phyloP scores from a whole-genome alignment of 2,329 filamentous ascomycete genomes.

The Alternaria angustiovoidea region DNA sequence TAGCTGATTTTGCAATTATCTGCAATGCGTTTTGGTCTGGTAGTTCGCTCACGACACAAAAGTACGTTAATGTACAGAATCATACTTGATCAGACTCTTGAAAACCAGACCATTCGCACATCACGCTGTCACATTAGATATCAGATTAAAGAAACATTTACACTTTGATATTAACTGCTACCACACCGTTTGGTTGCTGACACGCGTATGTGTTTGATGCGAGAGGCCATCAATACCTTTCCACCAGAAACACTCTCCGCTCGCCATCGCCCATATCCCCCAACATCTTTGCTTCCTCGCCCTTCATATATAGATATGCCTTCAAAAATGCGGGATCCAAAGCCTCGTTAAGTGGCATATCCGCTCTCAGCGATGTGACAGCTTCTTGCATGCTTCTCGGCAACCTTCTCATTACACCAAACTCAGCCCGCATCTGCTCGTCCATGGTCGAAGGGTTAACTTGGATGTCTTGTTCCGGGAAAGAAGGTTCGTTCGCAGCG shows the following conservation, averaged over 20 bases:
- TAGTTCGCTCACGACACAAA: background rate
- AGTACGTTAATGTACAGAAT: background rate
- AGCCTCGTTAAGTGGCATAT: conserved; percentile 57
- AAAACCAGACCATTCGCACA: background rate
- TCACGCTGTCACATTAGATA: background rate
- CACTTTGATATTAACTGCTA: background rate
- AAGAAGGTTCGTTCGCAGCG: conserved; percentile 50
- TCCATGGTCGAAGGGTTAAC: conserved; percentile 34
- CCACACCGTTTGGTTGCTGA: background rate
- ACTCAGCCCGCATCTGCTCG: conserved; percentile 55
- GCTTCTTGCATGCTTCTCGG: conserved; percentile 65
- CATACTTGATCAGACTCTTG: background rate
- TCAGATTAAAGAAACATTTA: background rate
- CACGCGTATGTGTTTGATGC: background rate
- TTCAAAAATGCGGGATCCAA: conserved; percentile 63
- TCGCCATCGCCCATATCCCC: conserved; percentile 58
- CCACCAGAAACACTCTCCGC: conserved; percentile 68
- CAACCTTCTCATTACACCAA: conserved; percentile 64
- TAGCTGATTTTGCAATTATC: background rate
- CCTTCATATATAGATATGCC: conserved; percentile 67
- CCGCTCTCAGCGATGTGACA: conserved; percentile 59
- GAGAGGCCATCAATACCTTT: conserved; percentile 63
- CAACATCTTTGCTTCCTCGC: conserved; percentile 63
- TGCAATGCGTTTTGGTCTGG: background rate
- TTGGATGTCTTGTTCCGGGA: conserved; percentile 65